phyloP scores from a whole-genome alignment of 768 basidiomycete species.

The Tricholoma saponaceum region DNA sequence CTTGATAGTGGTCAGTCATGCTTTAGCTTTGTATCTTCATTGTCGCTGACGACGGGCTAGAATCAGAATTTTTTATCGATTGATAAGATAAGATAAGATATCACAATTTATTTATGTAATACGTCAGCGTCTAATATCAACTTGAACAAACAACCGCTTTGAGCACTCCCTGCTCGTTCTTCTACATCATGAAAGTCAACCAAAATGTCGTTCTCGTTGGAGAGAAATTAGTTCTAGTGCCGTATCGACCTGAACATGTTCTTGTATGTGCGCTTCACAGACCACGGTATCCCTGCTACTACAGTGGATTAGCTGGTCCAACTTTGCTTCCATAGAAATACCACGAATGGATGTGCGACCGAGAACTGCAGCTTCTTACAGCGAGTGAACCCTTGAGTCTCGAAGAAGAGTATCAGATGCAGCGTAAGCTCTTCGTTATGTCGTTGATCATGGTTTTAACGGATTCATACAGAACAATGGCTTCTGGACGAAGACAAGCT shows the following conservation, averaged over 20 bases:
- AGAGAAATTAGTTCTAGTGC: slow-evolving; percentile 68
- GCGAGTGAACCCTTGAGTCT: slow-evolving; percentile 81
- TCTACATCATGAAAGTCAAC: slow-evolving; percentile 59
- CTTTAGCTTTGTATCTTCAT: too few relatives aligned
- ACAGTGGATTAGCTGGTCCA: slow-evolving; percentile 3
- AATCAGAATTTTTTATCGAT: too few relatives aligned
- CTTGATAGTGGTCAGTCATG: too few relatives aligned
- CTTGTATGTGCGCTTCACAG: slow-evolving; percentile 25
- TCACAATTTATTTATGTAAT: too few relatives aligned
- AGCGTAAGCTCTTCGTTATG: slow-evolving; percentile 43
- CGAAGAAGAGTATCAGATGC: slow-evolving; percentile 87
- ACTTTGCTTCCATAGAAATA: slow-evolving; percentile 54
- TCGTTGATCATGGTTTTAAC: neutral
- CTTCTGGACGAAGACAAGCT: slow-evolving; percentile 84
- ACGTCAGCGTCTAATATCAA: too few relatives aligned
- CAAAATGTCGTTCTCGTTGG: slow-evolving; percentile 63
- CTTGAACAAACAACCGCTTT: too few relatives aligned
- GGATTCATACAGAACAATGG: slow-evolving; percentile 64
- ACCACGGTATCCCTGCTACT: neutral
- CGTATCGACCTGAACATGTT: slow-evolving; percentile 64
- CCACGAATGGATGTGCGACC: slow-evolving; percentile 83
- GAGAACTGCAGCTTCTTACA: slow-evolving; percentile 68
- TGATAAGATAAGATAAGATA: too few relatives aligned
- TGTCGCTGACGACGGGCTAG: too few relatives aligned
- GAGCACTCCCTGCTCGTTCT: neutral